Base-by-base conservation (phyloP, 2,329 filamentous ascomycete genomes). In the Trichothecium sympodiale region DNA sequence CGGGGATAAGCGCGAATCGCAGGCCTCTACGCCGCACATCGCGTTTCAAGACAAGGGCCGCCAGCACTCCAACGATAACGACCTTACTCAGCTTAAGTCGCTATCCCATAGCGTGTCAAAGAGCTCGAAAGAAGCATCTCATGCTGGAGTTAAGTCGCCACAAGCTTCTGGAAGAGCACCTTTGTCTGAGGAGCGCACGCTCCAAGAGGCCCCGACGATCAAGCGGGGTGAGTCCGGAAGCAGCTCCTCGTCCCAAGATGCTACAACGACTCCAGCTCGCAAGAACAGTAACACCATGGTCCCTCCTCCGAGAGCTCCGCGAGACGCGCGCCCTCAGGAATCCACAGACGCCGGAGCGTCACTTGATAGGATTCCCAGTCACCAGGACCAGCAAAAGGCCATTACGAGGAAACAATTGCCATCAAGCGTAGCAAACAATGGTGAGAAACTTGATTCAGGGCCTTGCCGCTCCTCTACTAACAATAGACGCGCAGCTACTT, bases 1-100 rank as follows among this genome's bases (percentile, higher is more conserved):
- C n/a, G 46, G 55, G 3, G 65, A 73, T 35, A 68, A 59, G 45
- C 66, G 64, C 33, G 69, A 71, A 30, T 70, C 69, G 2, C 62
- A 65, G 37, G 55, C 62, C 40, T 72, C 77, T 3, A 87, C 84
- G 13, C 85, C 87, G n/a, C 87, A 94, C 50, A 94, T 94, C 48
- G 83, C 86, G 16, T 93, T 87, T 53, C 86, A 94, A 54, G 85
- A 94, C 49, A 91, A 88, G 57, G 75, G 76, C 2, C 74, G 83
- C 3, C 52, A 58, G 32, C 23, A 49, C 14, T 78, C 77, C 1
- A 74, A 77, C 3, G 74, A 80, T 9, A 60, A 75, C 17, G 65
- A 74, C 20, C 71, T 69, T 27, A 62, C 67, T 2, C 64, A 71
- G 32, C 59, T 65, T 17, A 77, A 66, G 48, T 57, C 60, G 33